These are phyloP conservation scores for Aspergillus nanangensis DNA, from an alignment of 495 filamentous ascomycete species.

Conservation along the genomic window DNA sequence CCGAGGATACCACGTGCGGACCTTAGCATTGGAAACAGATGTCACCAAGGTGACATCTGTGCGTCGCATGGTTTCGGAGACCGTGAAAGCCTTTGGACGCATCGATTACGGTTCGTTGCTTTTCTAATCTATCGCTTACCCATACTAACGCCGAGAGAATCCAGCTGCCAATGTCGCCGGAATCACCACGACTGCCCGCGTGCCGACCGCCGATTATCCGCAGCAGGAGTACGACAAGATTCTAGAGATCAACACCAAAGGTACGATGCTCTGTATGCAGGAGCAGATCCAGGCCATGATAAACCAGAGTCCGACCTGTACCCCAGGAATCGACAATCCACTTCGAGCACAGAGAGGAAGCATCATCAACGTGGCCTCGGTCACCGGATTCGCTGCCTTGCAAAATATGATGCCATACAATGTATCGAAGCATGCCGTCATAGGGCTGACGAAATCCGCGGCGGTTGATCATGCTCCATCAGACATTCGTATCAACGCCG, in stretches of 20 bases:
- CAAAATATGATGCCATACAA: neutral
- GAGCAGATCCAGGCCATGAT: neutral
- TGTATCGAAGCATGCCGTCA: conserved; percentile 1
- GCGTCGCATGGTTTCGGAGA: neutral
- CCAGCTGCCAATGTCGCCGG: neutral
- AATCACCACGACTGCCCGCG: neutral
- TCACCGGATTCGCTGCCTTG: neutral
- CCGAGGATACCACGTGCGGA: neutral
- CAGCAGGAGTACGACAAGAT: neutral
- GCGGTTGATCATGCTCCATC: neutral
- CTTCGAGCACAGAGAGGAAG: neutral
- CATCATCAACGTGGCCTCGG: neutral
- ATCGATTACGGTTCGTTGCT: conserved; percentile 1
- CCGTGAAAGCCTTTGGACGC: neutral
- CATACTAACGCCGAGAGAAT: neutral
- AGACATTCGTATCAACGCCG: neutral
- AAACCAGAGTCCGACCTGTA: neutral
- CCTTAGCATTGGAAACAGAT: neutral
- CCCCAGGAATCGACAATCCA: neutral
- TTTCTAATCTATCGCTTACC: neutral
- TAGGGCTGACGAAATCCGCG: neutral
- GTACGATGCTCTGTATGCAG: neutral
- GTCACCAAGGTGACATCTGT: neutral
- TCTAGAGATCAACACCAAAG: neutral
- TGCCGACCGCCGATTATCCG: neutral